Percentiles rank a stretch among this genome's conserved stretches.
Conservation (phyloP, 768 basidiomycete species). For the Guyanaporus albipodus region DNA sequence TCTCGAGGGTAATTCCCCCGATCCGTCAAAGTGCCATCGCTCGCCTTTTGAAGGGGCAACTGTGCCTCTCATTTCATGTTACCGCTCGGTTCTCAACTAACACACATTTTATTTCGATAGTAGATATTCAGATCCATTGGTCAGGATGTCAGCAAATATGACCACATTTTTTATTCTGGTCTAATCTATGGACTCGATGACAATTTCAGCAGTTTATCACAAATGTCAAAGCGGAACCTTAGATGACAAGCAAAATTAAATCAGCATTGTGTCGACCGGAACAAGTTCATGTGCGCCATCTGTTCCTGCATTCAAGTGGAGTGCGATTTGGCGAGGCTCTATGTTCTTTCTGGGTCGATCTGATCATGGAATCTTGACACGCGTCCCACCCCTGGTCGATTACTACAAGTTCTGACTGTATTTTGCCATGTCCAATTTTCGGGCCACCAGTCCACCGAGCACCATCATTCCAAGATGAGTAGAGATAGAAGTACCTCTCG, state of each 20-base stretch:
- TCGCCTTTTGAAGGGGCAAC: no score
- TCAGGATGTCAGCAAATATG: no score
- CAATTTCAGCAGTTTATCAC: neutral
- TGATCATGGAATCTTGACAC: no score
- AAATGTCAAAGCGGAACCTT: neutral
- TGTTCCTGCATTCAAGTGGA: neutral
- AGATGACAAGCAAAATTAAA: neutral
- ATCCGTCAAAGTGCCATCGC: no score
- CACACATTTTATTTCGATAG: neutral
- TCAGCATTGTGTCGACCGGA: neutral
- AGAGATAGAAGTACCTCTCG: neutral
- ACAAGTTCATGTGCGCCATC: no score
- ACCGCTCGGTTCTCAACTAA: neutral
- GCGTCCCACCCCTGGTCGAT: neutral
- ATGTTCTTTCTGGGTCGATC: no score
- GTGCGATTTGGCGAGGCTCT: no score
- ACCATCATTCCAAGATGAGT: neutral
- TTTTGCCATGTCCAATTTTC: neutral
- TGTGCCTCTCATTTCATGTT: no score
- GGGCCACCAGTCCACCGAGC: no score
- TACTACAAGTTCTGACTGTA: no score
- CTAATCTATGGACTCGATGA: neutral
- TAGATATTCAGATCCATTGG: neutral
- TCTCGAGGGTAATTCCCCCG: no score
- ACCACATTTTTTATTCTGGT: neutral